These are phyloP conservation scores for Kodamaea sagamina DNA, from an alignment of 805 yeast species.

Conservation along the genomic window DNA sequence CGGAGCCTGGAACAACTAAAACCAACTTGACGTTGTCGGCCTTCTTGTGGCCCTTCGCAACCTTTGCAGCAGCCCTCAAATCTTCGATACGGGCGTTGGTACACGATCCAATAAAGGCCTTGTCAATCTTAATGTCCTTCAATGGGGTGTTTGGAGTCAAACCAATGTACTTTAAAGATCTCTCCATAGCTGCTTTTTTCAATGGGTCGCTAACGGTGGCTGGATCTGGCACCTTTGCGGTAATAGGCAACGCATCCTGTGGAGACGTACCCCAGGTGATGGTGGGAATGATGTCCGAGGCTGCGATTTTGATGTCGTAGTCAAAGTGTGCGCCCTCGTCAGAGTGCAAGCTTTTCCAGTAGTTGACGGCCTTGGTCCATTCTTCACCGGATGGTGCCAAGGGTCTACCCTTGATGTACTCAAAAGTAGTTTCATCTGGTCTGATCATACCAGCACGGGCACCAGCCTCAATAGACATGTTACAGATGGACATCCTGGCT, in stretches of 20 bases:
- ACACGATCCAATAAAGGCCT: conserved; percentile 97
- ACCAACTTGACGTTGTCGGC: conserved; percentile 81
- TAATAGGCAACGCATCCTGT: conserved; percentile 95
- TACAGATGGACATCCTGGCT: conserved; percentile 99
- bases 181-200: conserved; percentile 79
- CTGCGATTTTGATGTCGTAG: conserved; percentile 75
- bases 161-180: conserved; percentile 93
- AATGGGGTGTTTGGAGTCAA: conserved; percentile 80
- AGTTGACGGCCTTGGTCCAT: conserved; percentile 91
- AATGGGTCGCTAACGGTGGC: conserved; percentile 66
- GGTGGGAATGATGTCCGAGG: conserved; percentile 88
- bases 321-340: conserved; percentile 93
- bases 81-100: conserved; percentile 98
- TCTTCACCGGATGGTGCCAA: conserved; percentile 91
- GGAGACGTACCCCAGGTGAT: conserved; percentile 99
- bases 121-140: conserved; percentile 74
- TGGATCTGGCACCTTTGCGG: conserved; percentile 91
- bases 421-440: conserved; percentile 88
- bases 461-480: conserved; percentile 98
- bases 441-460: conserved; percentile 99
- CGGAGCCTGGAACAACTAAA: conserved; percentile 96
- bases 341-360: conserved; percentile 86
- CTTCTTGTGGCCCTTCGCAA: conserved; percentile 85
- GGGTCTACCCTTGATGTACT: conserved; percentile 90
- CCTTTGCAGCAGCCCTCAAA: conserved; percentile 90